Evolutionary conservation across 768 basidiomycete species (phyloP), one percentile per base, ranked within the genome.

Genomic region (Phanerodontia chrysosporium): DNA sequence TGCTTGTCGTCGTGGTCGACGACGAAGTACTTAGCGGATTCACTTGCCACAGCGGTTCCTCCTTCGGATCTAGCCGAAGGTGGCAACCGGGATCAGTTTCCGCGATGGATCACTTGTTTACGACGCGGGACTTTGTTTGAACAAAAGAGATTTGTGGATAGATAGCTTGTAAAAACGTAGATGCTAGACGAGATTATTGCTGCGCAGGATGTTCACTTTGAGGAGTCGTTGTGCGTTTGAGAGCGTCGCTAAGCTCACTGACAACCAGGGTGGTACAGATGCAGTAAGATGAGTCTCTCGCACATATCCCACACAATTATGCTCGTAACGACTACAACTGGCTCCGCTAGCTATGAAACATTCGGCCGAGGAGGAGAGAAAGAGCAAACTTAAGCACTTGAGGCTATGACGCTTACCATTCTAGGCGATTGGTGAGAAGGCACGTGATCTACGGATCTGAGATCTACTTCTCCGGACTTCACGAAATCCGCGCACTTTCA

Each of bases 21-120:
- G 59, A 60, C 28, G 59, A 60, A 45, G n/a, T 48, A n/a, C 29
- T 30, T 21, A 9, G 49, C 49, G 28, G 28, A 51, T 32, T 32
- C 49, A 51, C 49, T 22, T 51, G 8, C 36, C 28, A n/a, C 36
- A 39, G n/a, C n/a, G n/a, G n/a, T n/a, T n/a, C n/a, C n/a, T n/a
- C n/a, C n/a, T n/a, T 61, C 60, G 60, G 60, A 61, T 51, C 60
- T 61, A 61, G 55, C 60, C 60, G 60, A 61, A 57, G 55, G 24
- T 61, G 49, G 60, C 60, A 61, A 61, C 60, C 58, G 54, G 48
- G 48, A 61, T 53, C 60, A 61, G 57, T 49, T 48, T 53, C 32
- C 24, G 30, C 13, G 48, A 27, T 32, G 21, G n/a, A 32, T 25
- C 49, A 51, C 49, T 35, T 8, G 52, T 36, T 53, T 53, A 13